Evolutionary conservation across 2,329 filamentous ascomycete genomes (phyloP).

Genomic region (Colletotrichum destructivum): DNA sequence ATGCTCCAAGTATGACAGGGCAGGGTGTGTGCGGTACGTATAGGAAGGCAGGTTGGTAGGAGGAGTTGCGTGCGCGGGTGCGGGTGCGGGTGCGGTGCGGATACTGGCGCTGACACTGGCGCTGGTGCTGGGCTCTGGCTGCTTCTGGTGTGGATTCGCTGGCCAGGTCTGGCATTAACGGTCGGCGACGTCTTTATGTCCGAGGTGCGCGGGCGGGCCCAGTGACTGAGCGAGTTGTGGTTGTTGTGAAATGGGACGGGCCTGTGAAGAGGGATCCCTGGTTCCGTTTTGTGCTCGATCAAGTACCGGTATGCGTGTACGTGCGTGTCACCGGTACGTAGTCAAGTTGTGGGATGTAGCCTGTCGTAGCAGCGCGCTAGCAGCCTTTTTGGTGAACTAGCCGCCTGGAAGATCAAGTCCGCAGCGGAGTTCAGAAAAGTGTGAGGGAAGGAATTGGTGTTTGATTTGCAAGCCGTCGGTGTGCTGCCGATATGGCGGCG

Average conservation of each 20-base stretch:
- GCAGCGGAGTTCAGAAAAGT: slow-evolving; percentile 37
- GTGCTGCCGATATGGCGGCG: slow-evolving; percentile 25
- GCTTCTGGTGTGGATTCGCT: slow-evolving; percentile 21
- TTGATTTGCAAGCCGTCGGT: slow-evolving; percentile 34
- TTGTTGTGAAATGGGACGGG: slow-evolving; percentile 17
- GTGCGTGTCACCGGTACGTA: slow-evolving; percentile 20
- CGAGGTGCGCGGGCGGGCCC: slow-evolving; percentile 49
- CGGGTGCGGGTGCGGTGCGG: neutral
- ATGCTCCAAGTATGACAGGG: slow-evolving; percentile 26
- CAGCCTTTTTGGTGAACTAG: slow-evolving; percentile 31
- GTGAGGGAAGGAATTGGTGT: slow-evolving; percentile 33
- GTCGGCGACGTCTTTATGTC: slow-evolving; percentile 59
- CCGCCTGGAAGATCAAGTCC: slow-evolving; percentile 32
- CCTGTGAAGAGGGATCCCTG: slow-evolving; percentile 25
- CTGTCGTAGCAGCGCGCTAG: slow-evolving; percentile 31
- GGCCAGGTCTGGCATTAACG: slow-evolving; percentile 41
- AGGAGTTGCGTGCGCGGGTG: slow-evolving; percentile 10
- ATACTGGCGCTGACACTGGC: neutral
- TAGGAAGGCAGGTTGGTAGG: slow-evolving; percentile 9
- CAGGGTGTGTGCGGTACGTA: slow-evolving; percentile 12
- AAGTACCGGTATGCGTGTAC: neutral
- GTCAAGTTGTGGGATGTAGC: slow-evolving; percentile 30
- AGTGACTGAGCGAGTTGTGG: neutral
- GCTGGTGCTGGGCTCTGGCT: slow-evolving; percentile 25
- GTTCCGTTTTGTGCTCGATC: slow-evolving; percentile 30